Evolutionary conservation across 1,139 yeast genomes (phyloP).

Genomic region (Citeromyces hawaiiensis): DNA sequence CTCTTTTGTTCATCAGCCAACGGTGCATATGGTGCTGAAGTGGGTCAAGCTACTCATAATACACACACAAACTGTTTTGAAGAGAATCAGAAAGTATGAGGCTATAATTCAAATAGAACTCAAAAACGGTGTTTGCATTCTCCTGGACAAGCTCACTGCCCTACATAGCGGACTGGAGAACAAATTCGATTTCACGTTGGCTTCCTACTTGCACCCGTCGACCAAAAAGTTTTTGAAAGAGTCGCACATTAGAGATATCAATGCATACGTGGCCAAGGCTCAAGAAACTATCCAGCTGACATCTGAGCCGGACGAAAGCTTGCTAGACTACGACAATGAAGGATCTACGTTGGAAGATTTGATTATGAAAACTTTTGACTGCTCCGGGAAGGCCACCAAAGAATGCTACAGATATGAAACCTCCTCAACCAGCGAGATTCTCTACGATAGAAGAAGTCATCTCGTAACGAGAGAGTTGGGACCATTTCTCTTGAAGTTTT

Average conservation of each 20-base stretch:
- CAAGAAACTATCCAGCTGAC: conserved; percentile 8
- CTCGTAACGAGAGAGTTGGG: conserved; percentile 12
- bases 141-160: conserved; percentile 3
- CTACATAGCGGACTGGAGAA: conserved; percentile 10
- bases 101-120: conserved; percentile 2
- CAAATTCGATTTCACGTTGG: conserved; percentile 12
- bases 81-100: background rate
- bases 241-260: conserved; percentile 9
- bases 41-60: conserved; percentile 15
- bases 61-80: conserved; percentile 7
- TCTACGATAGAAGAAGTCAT: conserved; percentile 5
- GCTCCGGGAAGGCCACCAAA: conserved; percentile 17
- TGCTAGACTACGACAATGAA: conserved; percentile 3
- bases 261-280: background rate
- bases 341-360: conserved; percentile 14
- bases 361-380: conserved; percentile 18
- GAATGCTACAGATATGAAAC: conserved; percentile 19
- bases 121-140: conserved; percentile 2
- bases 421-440: conserved; percentile 10
- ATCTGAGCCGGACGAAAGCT: background rate
- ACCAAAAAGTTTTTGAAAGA: conserved; percentile 16
- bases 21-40: conserved; percentile 13
- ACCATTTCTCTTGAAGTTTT: conserved; percentile 11
- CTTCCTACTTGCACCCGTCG: conserved; percentile 18
- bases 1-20: conserved; percentile 7